A percentile compares a stretch with the other conserved stretches of the same genome.
phyloP scores from a whole-genome alignment of 2,329 filamentous ascomycete species.

The Neobulgaria alba region DNA sequence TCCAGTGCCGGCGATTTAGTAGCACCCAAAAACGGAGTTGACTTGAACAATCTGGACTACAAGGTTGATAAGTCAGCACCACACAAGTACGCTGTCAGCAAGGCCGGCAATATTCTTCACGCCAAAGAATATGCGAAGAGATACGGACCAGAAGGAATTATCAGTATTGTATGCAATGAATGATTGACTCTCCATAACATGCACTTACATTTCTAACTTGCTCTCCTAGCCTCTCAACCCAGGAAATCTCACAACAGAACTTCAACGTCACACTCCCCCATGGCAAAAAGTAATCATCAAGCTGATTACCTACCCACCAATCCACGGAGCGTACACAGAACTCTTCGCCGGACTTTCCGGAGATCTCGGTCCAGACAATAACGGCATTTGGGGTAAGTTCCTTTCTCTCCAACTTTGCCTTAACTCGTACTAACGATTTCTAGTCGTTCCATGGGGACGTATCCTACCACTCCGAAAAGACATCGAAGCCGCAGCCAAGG shows the following conservation, averaged over 20 bases:
- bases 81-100: slow-evolving; percentile 22
- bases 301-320: slow-evolving; percentile 13
- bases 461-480: slow-evolving; percentile 28
- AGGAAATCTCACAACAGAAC: slow-evolving; percentile 23
- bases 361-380: slow-evolving; percentile 21
- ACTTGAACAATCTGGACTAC: slow-evolving; percentile 22
- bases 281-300: slow-evolving; percentile 9
- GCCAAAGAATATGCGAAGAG: slow-evolving; percentile 19
- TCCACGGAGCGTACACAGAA: slow-evolving; percentile 26
- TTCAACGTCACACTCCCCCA: slow-evolving; percentile 12
- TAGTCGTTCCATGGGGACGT: slow-evolving; percentile 41
- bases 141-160: slow-evolving; percentile 17
- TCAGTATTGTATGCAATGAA: slow-evolving; percentile 22
- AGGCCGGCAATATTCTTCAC: slow-evolving; percentile 23
- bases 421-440: slow-evolving; percentile 1
- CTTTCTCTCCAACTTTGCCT: background rate
- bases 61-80: slow-evolving; percentile 12
- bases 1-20: slow-evolving; percentile 23
- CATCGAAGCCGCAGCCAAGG: slow-evolving; percentile 26
- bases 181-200: too few species aligned
- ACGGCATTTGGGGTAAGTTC: slow-evolving; percentile 22
- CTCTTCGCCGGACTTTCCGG: slow-evolving; percentile 23
- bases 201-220: background rate
- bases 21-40: slow-evolving; percentile 16
- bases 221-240: slow-evolving; percentile 22